Percentiles rank a stretch among this genome's conserved stretches.
These are phyloP conservation scores for Lactifluus hygrophoroides DNA, from an alignment of 768 basidiomycete species.

Conservation along the genomic window DNA sequence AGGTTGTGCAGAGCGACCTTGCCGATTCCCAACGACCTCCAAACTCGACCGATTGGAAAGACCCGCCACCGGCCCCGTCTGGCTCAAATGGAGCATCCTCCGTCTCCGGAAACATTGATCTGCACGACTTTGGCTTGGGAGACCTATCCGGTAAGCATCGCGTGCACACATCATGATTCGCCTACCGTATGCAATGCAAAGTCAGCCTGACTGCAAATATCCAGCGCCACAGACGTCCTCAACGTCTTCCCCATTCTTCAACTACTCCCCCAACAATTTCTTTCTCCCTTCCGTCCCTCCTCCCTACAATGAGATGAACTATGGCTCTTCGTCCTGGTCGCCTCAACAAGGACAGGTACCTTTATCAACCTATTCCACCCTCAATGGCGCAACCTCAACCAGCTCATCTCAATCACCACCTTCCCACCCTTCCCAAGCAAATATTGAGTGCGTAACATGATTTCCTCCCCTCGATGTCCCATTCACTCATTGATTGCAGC, in stretches of 20 bases:
- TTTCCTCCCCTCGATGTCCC: not conserved
- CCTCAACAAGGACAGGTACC: slow-evolving; percentile 38
- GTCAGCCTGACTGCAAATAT: slow-evolving; percentile 8
- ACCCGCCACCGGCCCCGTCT: slow-evolving; percentile 24
- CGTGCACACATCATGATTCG: slow-evolving; percentile 6
- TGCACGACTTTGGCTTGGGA: slow-evolving; percentile 19
- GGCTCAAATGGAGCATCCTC: slow-evolving; percentile 24
- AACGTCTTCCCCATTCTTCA: slow-evolving; percentile 31
- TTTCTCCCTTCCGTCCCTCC: slow-evolving; percentile 34
- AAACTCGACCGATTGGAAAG: slow-evolving; percentile 30
- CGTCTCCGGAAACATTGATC: slow-evolving; percentile 25
- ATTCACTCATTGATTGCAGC: slow-evolving; percentile 22
- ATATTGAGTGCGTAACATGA: slow-evolving; percentile 17
- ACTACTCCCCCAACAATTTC: slow-evolving; percentile 29
- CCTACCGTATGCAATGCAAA: not conserved
- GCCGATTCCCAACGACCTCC: slow-evolving; percentile 25
- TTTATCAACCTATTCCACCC: slow-evolving; percentile 64
- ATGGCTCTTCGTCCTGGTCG: slow-evolving; percentile 44
- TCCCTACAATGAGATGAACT: slow-evolving; percentile 46
- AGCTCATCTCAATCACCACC: slow-evolving; percentile 30
- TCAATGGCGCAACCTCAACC: slow-evolving; percentile 64
- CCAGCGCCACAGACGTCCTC: slow-evolving; percentile 33
- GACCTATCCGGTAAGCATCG: slow-evolving; percentile 21
- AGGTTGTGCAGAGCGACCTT: slow-evolving; percentile 6
- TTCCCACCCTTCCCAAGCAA: slow-evolving; percentile 27